A percentile compares a stretch with the other conserved stretches of the same genome.
These are phyloP conservation scores for Neurospora tetraspora DNA, from an alignment of 495 filamentous ascomycete genomes.

Conservation along the genomic window DNA sequence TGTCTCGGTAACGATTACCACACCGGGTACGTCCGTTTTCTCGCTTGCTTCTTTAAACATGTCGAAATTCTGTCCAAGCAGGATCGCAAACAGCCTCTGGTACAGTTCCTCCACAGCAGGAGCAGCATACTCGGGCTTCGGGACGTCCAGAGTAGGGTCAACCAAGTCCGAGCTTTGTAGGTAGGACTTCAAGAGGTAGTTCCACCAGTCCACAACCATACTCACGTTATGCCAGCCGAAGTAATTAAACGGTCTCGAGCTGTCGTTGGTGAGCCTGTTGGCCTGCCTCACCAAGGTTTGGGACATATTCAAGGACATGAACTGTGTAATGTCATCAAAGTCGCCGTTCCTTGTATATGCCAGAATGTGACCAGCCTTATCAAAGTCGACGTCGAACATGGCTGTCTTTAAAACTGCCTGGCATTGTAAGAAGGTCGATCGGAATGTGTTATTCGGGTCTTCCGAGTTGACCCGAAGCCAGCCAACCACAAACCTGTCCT, in stretches of 20 bases:
- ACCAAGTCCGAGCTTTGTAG: too few relatives aligned
- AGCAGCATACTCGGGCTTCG: too few relatives aligned
- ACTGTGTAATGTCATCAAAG: neutral
- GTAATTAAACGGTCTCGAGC: too few relatives aligned
- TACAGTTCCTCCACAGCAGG: too few relatives aligned
- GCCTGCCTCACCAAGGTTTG: neutral
- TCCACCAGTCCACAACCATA: constrained; percentile 2
- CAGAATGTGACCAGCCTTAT: constrained; percentile 14
- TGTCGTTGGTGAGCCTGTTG: neutral
- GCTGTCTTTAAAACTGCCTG: constrained; percentile 11
- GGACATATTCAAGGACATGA: neutral
- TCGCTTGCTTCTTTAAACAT: too few relatives aligned
- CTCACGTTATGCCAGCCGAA: neutral
- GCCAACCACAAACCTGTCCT: constrained; percentile 8
- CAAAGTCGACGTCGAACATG: constrained; percentile 24
- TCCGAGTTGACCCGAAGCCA: constrained; percentile 11
- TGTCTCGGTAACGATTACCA: too few relatives aligned
- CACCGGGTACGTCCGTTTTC: too few relatives aligned
- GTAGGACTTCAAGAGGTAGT: constrained; percentile 5
- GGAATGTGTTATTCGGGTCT: neutral
- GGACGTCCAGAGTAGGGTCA: too few relatives aligned
- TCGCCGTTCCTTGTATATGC: neutral
- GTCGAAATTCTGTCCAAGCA: too few relatives aligned
- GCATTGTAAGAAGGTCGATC: constrained; percentile 24
- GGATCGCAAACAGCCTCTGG: too few relatives aligned